Conservation (phyloP, 805 yeast genomes). For the Saccharomycopsis babjevae region DNA sequence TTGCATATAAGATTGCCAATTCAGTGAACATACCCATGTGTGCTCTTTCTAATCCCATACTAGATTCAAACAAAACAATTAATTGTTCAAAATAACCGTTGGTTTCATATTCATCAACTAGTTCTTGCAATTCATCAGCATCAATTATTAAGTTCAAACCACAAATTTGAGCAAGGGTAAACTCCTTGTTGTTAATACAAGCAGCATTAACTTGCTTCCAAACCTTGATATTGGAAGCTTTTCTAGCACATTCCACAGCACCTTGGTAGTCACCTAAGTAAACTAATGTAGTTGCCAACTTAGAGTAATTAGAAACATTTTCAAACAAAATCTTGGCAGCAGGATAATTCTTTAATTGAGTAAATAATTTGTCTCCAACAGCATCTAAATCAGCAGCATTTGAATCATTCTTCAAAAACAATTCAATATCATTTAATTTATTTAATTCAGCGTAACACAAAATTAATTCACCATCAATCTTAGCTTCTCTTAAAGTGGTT, state of each 20-base stretch:
- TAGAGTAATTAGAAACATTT: constrained; percentile 86
- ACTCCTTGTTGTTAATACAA: constrained; percentile 89
- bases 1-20: constrained; percentile 81
- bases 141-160: constrained; percentile 94
- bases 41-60: constrained; percentile 93
- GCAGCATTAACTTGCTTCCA: constrained; percentile 98
- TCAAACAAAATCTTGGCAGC: constrained; percentile 87
- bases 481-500: constrained; percentile 79
- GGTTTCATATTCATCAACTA: constrained; percentile 78
- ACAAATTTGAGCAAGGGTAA: constrained; percentile 95
- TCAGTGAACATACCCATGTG: constrained; percentile 99
- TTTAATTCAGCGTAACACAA: constrained; percentile 76
- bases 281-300: constrained; percentile 92
- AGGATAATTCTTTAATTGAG: constrained; percentile 65
- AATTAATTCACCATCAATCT: constrained; percentile 85
- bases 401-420: constrained; percentile 61
- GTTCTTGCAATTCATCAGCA: constrained; percentile 91
- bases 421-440: constrained; percentile 71
- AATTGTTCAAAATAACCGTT: constrained; percentile 89
- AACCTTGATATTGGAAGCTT: constrained; percentile 84
- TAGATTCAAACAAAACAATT: constrained; percentile 88
- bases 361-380: constrained; percentile 83
- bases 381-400: constrained; percentile 88
- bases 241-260: constrained; percentile 98
- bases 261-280: constrained; percentile 86